phyloP scores from a whole-genome alignment of 768 basidiomycete genomes.

The Termitomyces sp. region DNA sequence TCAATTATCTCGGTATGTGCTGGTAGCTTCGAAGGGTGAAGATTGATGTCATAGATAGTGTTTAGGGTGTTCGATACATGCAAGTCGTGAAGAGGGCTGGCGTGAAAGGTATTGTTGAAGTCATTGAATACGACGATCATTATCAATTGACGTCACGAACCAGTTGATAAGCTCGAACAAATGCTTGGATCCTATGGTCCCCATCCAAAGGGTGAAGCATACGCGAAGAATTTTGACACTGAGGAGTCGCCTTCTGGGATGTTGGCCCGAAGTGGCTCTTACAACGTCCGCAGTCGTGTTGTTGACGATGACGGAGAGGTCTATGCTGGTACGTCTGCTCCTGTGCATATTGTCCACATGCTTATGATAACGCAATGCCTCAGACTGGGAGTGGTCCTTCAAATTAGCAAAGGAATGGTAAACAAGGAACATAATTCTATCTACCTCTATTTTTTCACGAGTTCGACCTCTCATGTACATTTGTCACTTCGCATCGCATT shows the following conservation, averaged over 20 bases:
- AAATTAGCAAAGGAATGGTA: conserved; percentile 93
- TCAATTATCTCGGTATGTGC: conserved; percentile 75
- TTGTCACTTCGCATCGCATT: conserved; percentile 10
- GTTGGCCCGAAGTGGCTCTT: conserved; percentile 79
- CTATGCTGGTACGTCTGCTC: conserved; percentile 61
- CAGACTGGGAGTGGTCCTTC: conserved; percentile 88
- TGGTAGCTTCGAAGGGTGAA: not conserved
- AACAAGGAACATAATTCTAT: conserved; percentile 13
- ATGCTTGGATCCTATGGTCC: conserved; percentile 97
- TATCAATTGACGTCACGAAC: not conserved
- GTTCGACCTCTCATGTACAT: conserved; percentile 13
- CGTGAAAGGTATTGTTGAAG: conserved; percentile 53
- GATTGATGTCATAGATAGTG: conserved; percentile 12
- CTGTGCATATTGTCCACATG: not conserved
- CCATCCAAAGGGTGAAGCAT: conserved; percentile 55
- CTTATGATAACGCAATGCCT: not conserved
- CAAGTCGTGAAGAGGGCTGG: conserved; percentile 85
- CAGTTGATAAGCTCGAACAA: conserved; percentile 89
- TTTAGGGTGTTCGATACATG: conserved; percentile 77
- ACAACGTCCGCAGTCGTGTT: conserved; percentile 77
- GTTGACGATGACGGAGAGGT: conserved; percentile 83
- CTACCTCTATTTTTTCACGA: conserved; percentile 7
- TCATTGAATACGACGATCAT: not conserved
- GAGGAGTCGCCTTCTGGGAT: conserved; percentile 76
- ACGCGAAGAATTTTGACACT: conserved; percentile 73